A percentile compares a stretch with the other conserved stretches of the same genome.
Conservation (phyloP, 2,329 filamentous ascomycete species). For the Penicillium brevicompactum region DNA sequence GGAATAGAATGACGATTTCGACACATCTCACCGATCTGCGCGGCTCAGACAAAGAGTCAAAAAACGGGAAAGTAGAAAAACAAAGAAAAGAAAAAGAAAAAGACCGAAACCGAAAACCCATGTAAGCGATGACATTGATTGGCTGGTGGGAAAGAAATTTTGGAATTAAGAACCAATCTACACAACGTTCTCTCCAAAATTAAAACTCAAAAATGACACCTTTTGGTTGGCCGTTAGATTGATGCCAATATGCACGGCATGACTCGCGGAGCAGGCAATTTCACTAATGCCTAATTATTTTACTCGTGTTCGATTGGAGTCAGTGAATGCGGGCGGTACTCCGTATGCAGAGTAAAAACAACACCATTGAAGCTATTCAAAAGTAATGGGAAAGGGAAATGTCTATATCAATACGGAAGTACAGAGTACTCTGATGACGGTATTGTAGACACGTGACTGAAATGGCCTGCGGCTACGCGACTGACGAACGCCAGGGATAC, state of each 20-base stretch:
- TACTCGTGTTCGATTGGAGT: no score
- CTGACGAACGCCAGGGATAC: conserved; percentile 14
- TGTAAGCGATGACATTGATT: conserved; percentile 4
- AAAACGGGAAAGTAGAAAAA: not conserved
- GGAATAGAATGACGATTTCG: conserved; percentile 1
- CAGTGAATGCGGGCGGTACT: no score
- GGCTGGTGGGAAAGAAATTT: conserved; percentile 1
- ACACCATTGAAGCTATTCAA: no score
- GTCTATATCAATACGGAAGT: no score
- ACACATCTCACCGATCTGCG: conserved; percentile 10
- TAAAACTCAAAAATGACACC: not conserved
- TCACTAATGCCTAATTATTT: not conserved
- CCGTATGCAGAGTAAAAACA: not conserved
- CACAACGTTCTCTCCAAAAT: conserved; percentile 1
- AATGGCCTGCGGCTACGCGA: conserved; percentile 27
- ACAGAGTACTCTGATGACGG: no score
- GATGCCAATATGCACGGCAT: conserved; percentile 7
- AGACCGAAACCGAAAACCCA: conserved; percentile 2
- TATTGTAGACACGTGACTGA: conserved; percentile 17
- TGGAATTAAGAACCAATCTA: conserved; percentile 14
- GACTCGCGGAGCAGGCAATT: conserved; percentile 7
- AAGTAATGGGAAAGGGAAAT: no score
- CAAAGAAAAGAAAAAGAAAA: not conserved
- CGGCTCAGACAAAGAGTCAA: conserved; percentile 9
- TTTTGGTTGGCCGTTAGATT: not conserved